A percentile compares a stretch with the other conserved stretches of the same genome.
phyloP scores from a whole-genome alignment of 345 rosid genomes.

The Pseudoturritis turrita region DNA sequence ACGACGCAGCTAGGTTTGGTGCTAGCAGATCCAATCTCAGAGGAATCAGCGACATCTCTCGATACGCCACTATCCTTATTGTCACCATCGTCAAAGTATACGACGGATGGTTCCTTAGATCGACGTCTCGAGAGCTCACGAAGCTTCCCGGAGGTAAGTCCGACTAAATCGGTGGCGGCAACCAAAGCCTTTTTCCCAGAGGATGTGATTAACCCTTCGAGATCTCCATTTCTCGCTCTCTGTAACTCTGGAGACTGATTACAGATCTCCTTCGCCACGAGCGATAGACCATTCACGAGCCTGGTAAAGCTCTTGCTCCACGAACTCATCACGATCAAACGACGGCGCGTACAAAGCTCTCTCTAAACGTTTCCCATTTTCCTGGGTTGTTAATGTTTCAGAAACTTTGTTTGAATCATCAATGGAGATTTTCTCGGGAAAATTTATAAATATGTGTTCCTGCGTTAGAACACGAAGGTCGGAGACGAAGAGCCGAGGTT shows the following conservation, averaged over 20 bases:
- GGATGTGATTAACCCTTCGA: slow-evolving; percentile 51
- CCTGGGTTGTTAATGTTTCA: too few relatives aligned
- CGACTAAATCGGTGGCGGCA: slow-evolving; percentile 74
- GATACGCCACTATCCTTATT: background rate
- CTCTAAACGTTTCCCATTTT: background rate
- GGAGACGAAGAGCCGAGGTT: slow-evolving; percentile 31
- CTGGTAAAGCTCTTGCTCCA: slow-evolving; percentile 48
- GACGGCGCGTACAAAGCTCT: background rate
- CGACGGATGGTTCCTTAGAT: slow-evolving; percentile 64
- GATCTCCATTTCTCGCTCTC: slow-evolving; percentile 45
- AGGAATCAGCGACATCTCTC: background rate
- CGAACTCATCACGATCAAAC: slow-evolving; percentile 37
- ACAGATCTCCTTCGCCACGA: slow-evolving; percentile 68
- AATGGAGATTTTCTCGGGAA: slow-evolving; percentile 6
- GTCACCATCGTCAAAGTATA: slow-evolving; percentile 33
- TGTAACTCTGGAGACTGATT: slow-evolving; percentile 48
- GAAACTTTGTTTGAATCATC: too few relatives aligned
- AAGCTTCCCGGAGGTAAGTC: slow-evolving; percentile 68
- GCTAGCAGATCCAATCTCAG: slow-evolving; percentile 18
- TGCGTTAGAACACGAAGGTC: slow-evolving; percentile 32
- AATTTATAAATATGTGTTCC: background rate
- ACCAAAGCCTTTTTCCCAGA: slow-evolving; percentile 59
- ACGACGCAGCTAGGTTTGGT: slow-evolving; percentile 1
- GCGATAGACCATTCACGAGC: slow-evolving; percentile 61
- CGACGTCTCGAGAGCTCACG: slow-evolving; percentile 45